Evolutionary conservation across 345 rosid species (phyloP), one percentile per base, ranked within the genome.

Genomic region (Salix koriyanagi): DNA sequence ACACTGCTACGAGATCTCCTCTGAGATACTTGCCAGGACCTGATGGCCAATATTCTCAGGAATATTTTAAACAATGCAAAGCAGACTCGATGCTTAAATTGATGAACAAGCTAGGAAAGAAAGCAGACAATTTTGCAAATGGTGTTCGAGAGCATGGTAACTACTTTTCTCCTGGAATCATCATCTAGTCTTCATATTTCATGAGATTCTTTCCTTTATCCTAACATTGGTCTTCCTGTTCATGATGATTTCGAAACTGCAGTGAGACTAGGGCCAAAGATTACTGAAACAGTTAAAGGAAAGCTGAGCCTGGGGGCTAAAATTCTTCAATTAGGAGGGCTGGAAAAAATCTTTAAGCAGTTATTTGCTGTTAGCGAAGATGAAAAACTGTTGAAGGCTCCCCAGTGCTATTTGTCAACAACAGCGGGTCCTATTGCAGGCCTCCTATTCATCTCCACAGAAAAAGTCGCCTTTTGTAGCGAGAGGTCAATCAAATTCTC

Each of bases 141-240:
- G 89, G 87, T 30, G 71, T 76, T 52, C 77, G 88, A 69, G 96
- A 91, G 76, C 96, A 90, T 73, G 85, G 85, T 85, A 85, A 70
- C 14, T 42, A 42, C 46, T 42, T 41, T 42, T 42, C 46, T 42
- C 46, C 14, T 42, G 76, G 19, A 41, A 42, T 26, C 16, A 12
- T 36, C 28, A 12, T 36, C 28, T 10, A 58, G 11, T 58, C 46
- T 42, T 42, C 46, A 11, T 10, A 42, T 42, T 42, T 42, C 46
- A 42, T 42, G 14, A 2, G 13, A 42, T 11, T 42, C 13, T 42
- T 42, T 42, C 12, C 46, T 42, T 42, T 42, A 42, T 42, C 46
- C 46, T 42, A 42, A 42, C 46, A 42, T 2, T 42, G 14, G 14
- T 9, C 4, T 56, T 9, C 62, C 10, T 56, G 25, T 34, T 75